These are phyloP conservation scores for Acacia melanoxylon DNA, from an alignment of 306 rosid species.

Conservation along the genomic window DNA sequence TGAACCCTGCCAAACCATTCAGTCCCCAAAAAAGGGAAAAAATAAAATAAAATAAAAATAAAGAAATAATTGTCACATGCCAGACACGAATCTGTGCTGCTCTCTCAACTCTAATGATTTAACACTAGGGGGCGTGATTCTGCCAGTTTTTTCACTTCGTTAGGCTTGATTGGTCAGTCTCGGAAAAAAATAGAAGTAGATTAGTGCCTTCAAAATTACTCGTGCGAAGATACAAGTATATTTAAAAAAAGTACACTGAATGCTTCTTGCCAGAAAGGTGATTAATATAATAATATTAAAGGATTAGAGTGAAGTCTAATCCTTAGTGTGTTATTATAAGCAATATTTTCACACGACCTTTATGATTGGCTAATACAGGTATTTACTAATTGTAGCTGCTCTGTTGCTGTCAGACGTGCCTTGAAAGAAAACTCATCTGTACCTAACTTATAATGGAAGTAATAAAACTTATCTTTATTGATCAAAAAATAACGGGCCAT, in stretches of 20 bases:
- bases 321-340: not conserved
- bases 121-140: not conserved
- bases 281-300: not conserved
- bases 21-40: not conserved
- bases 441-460: not conserved
- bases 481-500: not conserved
- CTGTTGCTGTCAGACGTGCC: not conserved
- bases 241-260: no score
- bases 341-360: no score
- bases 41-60: not conserved
- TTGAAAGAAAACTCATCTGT: not conserved
- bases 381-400: not conserved
- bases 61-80: not conserved
- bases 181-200: not conserved
- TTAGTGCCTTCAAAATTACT: not conserved
- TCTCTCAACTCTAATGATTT: not conserved
- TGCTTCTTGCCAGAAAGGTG: not conserved
- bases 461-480: not conserved
- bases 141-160: not conserved
- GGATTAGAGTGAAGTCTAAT: not conserved
- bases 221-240: not conserved
- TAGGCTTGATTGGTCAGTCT: not conserved
- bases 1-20: not conserved
- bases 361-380: no score
- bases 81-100: not conserved